These are phyloP conservation scores for Apostasia shenzhenica DNA, from an alignment of 106 monocot species.

Conservation along the genomic window DNA sequence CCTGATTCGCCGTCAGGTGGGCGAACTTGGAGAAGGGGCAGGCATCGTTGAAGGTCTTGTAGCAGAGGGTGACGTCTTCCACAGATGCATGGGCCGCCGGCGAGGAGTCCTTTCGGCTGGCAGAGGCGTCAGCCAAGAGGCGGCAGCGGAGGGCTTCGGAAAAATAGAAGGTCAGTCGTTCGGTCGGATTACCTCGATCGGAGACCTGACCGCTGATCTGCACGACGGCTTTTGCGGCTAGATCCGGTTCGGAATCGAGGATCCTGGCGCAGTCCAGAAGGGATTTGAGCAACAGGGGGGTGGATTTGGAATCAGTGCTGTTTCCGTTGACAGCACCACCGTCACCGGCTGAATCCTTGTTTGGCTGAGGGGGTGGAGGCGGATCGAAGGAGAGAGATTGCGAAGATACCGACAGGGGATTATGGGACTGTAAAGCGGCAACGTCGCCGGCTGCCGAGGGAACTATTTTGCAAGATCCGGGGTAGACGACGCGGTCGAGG, in stretches of 20 bases:
- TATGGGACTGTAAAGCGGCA: neutral
- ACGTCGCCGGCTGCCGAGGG: neutral
- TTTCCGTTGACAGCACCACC: neutral
- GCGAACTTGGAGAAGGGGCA: slow-evolving; percentile 93
- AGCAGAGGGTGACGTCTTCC: slow-evolving; percentile 72
- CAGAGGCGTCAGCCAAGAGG: slow-evolving; percentile 12
- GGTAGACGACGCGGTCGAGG: slow-evolving; percentile 46
- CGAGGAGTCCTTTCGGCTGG: slow-evolving; percentile 16
- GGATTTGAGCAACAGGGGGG: slow-evolving; percentile 40
- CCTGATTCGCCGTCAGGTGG: slow-evolving; percentile 96
- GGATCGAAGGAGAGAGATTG: slow-evolving; percentile 17
- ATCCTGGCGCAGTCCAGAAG: slow-evolving; percentile 63
- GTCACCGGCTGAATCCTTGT: neutral
- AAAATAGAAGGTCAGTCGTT: slow-evolving; percentile 87
- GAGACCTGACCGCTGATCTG: slow-evolving; percentile 44
- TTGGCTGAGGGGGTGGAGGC: slow-evolving; percentile 6
- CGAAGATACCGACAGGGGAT: neutral
- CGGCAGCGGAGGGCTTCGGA: slow-evolving; percentile 59
- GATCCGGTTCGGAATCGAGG: slow-evolving; percentile 49
- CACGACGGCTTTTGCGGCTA: slow-evolving; percentile 41
- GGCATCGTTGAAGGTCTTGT: slow-evolving; percentile 83
- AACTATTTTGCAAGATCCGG: slow-evolving; percentile 18
- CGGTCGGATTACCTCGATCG: slow-evolving; percentile 63
- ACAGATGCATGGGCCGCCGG: slow-evolving; percentile 12
- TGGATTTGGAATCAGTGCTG: neutral